A percentile compares a stretch with the other conserved stretches of the same genome.
Conservation (phyloP, 2,329 filamentous ascomycete genomes). For the Triangularia verruculosa region DNA sequence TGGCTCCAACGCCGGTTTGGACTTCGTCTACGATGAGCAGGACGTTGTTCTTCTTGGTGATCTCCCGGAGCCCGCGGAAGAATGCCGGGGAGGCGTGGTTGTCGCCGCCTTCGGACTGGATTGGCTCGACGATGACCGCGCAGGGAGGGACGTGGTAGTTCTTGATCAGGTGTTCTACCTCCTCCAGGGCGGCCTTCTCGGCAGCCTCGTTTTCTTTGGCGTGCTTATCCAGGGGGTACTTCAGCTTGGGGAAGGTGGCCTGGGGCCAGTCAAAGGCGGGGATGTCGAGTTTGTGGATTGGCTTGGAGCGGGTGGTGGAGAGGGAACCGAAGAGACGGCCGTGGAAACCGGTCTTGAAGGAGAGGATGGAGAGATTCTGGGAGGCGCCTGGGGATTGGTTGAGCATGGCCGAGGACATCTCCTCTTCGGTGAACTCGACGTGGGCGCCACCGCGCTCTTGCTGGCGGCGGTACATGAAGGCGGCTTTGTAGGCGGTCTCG, state of each 20-base stretch:
- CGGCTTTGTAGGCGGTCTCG: conserved; percentile 91
- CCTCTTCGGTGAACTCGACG: conserved; percentile 76
- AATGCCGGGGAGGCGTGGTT: conserved; percentile 88
- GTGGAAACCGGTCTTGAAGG: conserved; percentile 86
- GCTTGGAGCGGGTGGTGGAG: conserved; percentile 86
- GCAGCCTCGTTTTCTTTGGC: conserved; percentile 76
- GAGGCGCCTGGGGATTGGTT: conserved; percentile 77
- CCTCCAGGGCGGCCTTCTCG: conserved; percentile 76
- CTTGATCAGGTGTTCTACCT: conserved; percentile 78
- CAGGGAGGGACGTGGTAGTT: conserved; percentile 76
- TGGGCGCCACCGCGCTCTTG: conserved; percentile 73
- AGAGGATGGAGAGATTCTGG: conserved; percentile 73
- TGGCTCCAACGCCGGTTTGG: conserved; percentile 88
- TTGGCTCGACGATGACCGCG: conserved; percentile 82
- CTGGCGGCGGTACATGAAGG: conserved; percentile 88
- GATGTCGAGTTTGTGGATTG: conserved; percentile 93
- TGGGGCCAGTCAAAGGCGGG: conserved; percentile 95
- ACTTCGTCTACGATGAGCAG: conserved; percentile 93
- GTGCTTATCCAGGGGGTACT: conserved; percentile 82
- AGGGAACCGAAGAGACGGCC: conserved; percentile 84
- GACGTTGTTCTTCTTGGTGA: conserved; percentile 74
- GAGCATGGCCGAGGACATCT: conserved; percentile 72
- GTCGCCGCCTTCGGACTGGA: conserved; percentile 91
- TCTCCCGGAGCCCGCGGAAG: conserved; percentile 77
- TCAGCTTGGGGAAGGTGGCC: conserved; percentile 78